Percentiles rank a stretch among this genome's conserved stretches.
phyloP scores from a whole-genome alignment of 768 basidiomycete genomes.

The Daedalea quercina region DNA sequence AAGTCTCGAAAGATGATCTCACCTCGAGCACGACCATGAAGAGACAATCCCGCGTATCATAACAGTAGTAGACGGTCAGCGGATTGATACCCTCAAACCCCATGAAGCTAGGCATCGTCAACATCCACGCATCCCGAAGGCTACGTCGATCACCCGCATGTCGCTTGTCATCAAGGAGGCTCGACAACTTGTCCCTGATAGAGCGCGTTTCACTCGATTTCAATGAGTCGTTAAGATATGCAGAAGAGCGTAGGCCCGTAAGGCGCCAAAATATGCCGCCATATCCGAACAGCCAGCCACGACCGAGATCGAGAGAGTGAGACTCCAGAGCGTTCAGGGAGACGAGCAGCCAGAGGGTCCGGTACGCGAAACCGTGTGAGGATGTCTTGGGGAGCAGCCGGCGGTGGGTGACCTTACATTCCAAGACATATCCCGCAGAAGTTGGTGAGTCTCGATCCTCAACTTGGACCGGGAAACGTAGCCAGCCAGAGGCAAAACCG shows the following conservation, averaged over 20 bases:
- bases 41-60: conserved; percentile 28
- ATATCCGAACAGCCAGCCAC: conserved; percentile 51
- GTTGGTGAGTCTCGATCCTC: neutral
- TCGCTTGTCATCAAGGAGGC: conserved; percentile 22
- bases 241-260: conserved; percentile 37
- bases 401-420: conserved; percentile 46
- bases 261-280: conserved; percentile 38
- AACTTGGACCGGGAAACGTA: neutral
- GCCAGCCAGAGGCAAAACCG: neutral
- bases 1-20: conserved; percentile 3
- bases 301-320: conserved; percentile 36
- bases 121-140: conserved; percentile 58
- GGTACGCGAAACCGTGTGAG: conserved; percentile 53
- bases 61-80: conserved; percentile 61
- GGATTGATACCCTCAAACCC: conserved; percentile 71
- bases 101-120: conserved; percentile 66
- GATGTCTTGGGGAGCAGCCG: conserved; percentile 42
- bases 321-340: conserved; percentile 48
- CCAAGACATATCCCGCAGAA: conserved; percentile 36
- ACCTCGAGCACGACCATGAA: conserved; percentile 55
- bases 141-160: neutral
- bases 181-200: conserved; percentile 37
- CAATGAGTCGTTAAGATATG: conserved; percentile 13
- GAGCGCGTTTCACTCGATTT: neutral
- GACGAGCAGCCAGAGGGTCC: conserved; percentile 48